phyloP scores from a whole-genome alignment of 1,284 basidiomycete genomes.

The Pseudozyma tsukubaensis region DNA sequence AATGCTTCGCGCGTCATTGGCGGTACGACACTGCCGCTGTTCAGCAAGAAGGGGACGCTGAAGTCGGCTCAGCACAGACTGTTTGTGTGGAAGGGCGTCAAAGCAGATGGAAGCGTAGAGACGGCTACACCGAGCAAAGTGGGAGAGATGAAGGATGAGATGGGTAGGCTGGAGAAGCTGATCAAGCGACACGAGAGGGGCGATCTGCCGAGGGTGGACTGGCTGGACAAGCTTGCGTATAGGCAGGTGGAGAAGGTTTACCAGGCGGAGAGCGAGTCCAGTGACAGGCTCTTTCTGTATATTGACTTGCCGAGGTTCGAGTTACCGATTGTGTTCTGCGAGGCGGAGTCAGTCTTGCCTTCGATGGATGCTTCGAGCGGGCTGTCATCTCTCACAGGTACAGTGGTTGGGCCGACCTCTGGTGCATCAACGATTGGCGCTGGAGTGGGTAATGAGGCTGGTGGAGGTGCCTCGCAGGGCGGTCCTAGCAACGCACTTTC shows the following conservation, averaged over 20 bases:
- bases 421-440: background rate
- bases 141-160: slow-evolving; percentile 77
- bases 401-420: slow-evolving; percentile 13
- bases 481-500: slow-evolving; percentile 4
- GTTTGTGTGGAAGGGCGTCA: slow-evolving; percentile 81
- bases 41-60: slow-evolving; percentile 90
- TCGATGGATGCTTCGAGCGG: slow-evolving; percentile 16
- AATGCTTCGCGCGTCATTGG: slow-evolving; percentile 79
- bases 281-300: slow-evolving; percentile 77
- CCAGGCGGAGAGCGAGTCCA: slow-evolving; percentile 42
- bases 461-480: slow-evolving; percentile 10
- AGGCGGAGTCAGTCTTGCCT: slow-evolving; percentile 52
- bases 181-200: slow-evolving; percentile 96
- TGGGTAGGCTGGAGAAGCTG: slow-evolving; percentile 93
- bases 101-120: slow-evolving; percentile 85
- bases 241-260: slow-evolving; percentile 84
- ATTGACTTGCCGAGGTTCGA: slow-evolving; percentile 97
- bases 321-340: slow-evolving; percentile 95
- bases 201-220: slow-evolving; percentile 91
- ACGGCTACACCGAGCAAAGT: slow-evolving; percentile 77
- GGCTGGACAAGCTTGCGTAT: slow-evolving; percentile 93
- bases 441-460: slow-evolving; percentile 3
- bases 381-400: slow-evolving; percentile 22
- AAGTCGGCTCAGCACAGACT: slow-evolving; percentile 81
- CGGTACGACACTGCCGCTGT: slow-evolving; percentile 87